Conservation (phyloP, 2,329 filamentous ascomycete species). For the Apiospora kogelbergensis region DNA sequence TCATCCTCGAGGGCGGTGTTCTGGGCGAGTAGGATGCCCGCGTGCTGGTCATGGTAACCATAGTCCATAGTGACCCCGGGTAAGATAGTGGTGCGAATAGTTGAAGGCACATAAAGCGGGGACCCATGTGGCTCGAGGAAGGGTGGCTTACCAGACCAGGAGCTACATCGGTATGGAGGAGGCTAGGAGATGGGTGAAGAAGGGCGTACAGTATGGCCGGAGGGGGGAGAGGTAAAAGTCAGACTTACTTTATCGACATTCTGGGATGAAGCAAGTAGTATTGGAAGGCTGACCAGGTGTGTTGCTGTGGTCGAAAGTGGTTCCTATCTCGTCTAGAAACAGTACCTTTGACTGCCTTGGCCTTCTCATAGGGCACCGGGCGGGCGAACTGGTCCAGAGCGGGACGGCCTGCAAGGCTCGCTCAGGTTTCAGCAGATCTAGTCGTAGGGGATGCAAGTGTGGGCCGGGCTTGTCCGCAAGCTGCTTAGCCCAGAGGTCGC, state of each 20-base stretch:
- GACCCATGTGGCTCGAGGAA: slow-evolving; percentile 8
- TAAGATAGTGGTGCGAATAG: slow-evolving; percentile 7
- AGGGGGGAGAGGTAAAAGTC: not conserved
- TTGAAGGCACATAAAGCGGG: slow-evolving; percentile 7
- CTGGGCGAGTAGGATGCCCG: slow-evolving; percentile 38
- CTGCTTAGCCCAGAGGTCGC: not conserved
- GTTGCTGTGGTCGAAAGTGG: not conserved
- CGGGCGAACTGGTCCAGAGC: slow-evolving; percentile 4
- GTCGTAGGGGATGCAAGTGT: not conserved
- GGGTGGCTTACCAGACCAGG: slow-evolving; percentile 4
- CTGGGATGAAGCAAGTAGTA: slow-evolving; percentile 4
- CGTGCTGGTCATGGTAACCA: slow-evolving; percentile 44
- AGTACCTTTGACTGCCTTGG: not conserved
- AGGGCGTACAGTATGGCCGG: slow-evolving; percentile 1
- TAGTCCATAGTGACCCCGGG: slow-evolving; percentile 30
- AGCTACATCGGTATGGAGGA: slow-evolving; percentile 7
- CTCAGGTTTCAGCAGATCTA: slow-evolving; percentile 6
- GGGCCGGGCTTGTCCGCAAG: not conserved
- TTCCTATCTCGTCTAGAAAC: slow-evolving; percentile 1
- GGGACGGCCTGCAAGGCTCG: slow-evolving; percentile 4
- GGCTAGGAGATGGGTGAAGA: not conserved
- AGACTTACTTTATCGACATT: slow-evolving; percentile 7
- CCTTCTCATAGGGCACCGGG: slow-evolving; percentile 4
- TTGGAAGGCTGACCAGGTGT: slow-evolving; percentile 5
- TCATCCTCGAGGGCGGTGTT: slow-evolving; percentile 39